phyloP scores from a whole-genome alignment of 2,329 filamentous ascomycete species.

The Chalara sp. region DNA sequence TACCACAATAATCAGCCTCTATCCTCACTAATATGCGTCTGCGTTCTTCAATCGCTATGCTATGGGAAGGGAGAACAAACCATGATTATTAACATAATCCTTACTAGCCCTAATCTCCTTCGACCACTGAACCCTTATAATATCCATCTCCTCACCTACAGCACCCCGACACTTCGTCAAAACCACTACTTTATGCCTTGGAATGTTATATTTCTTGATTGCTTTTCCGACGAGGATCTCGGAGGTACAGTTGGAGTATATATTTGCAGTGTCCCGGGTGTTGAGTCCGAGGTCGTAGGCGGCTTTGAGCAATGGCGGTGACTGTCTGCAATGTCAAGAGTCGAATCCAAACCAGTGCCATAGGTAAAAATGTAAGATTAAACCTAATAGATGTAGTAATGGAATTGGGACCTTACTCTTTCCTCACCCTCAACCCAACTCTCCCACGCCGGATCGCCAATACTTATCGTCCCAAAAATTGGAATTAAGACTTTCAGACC shows the following conservation, averaged over 20 bases:
- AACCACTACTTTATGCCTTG: slow-evolving; percentile 49
- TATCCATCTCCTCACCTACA: slow-evolving; percentile 37
- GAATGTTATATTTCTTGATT: slow-evolving; percentile 51
- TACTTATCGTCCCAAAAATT: slow-evolving; percentile 59
- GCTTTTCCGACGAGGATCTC: slow-evolving; percentile 51
- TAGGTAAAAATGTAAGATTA: background rate
- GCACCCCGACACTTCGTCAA: slow-evolving; percentile 48
- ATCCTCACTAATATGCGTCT: no score
- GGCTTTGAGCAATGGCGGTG: slow-evolving; percentile 53
- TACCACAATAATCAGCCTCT: no score
- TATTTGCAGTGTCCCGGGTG: slow-evolving; percentile 49
- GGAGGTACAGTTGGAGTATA: slow-evolving; percentile 49
- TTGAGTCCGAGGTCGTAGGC: slow-evolving; percentile 58
- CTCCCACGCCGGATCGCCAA: slow-evolving; percentile 45
- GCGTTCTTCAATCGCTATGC: no score
- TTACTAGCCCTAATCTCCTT: slow-evolving; percentile 29
- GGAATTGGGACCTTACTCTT: slow-evolving; percentile 30
- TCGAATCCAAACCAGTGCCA: no score
- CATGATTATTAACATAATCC: slow-evolving; percentile 1
- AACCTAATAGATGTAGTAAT: background rate
- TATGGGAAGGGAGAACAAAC: background rate
- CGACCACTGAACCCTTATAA: slow-evolving; percentile 23
- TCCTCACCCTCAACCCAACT: slow-evolving; percentile 53
- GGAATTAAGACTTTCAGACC: slow-evolving; percentile 57
- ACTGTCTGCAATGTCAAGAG: no score